Evolutionary conservation across 192 early-diverging fungal genomes (phyloP).

Genomic region (Martensiomyces pterosporus): DNA sequence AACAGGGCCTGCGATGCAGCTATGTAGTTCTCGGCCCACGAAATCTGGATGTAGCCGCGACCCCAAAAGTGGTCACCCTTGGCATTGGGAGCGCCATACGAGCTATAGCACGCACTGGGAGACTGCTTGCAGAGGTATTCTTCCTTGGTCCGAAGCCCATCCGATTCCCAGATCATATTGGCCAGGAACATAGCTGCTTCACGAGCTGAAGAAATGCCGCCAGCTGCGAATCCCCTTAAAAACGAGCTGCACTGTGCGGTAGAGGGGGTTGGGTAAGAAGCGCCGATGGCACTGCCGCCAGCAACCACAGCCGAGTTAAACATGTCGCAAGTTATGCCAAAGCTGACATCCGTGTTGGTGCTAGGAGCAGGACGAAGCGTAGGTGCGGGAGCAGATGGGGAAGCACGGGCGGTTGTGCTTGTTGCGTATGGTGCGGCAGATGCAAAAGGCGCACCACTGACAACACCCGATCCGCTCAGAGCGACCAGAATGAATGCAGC

Average conservation of each 20-base stretch:
- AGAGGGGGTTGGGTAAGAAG: conserved; percentile 32
- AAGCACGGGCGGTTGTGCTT: too few relatives aligned
- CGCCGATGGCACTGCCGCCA: conserved; percentile 30
- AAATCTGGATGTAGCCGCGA: conserved; percentile 51
- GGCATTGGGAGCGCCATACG: too few relatives aligned
- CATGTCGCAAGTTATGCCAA: conserved; percentile 37
- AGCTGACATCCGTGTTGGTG: conserved; percentile 17
- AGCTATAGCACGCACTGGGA: too few relatives aligned
- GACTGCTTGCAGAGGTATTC: conserved; percentile 40
- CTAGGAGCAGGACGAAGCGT: too few relatives aligned
- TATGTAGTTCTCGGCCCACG: conserved; percentile 49
- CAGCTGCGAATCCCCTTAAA: conserved; percentile 31
- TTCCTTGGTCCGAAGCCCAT: too few relatives aligned
- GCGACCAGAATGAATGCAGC: too few relatives aligned
- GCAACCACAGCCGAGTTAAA: conserved; percentile 40
- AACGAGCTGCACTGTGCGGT: conserved; percentile 37
- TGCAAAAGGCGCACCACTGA: too few relatives aligned
- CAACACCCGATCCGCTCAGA: too few relatives aligned
- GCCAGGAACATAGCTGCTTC: conserved; percentile 53
- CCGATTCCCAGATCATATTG: too few relatives aligned
- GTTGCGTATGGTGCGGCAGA: too few relatives aligned
- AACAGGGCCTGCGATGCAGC: conserved; percentile 38
- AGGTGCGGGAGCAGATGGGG: too few relatives aligned
- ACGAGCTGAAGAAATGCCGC: conserved; percentile 28
- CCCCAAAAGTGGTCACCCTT: conserved; percentile 40